phyloP scores from a whole-genome alignment of 2,329 filamentous ascomycete genomes.

The Teratosphaeria gauchensis region DNA sequence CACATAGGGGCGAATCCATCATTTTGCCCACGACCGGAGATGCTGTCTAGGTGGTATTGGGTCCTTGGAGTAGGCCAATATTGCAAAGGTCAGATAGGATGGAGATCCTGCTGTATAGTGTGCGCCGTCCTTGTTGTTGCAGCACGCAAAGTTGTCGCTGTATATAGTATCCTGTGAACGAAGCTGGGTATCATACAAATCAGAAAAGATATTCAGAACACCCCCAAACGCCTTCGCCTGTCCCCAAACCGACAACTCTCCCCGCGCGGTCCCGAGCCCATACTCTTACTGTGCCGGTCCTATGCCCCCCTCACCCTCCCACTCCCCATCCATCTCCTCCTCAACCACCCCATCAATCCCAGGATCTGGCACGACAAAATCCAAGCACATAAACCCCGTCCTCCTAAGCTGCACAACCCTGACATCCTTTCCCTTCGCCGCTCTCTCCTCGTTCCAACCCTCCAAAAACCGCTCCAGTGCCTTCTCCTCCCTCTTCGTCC shows the following conservation, averaged over 20 bases:
- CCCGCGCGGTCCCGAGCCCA: too few relatives aligned
- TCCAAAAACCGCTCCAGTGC: conserved; percentile 73
- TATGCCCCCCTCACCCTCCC: conserved; percentile 6
- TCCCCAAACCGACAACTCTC: too few relatives aligned
- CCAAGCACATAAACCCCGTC: conserved; percentile 80
- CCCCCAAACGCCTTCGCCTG: neutral
- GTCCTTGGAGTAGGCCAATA: too few relatives aligned
- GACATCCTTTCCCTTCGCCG: conserved; percentile 51
- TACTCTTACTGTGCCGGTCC: neutral
- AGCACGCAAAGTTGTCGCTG: too few relatives aligned
- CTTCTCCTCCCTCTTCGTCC: conserved; percentile 60
- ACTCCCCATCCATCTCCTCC: conserved; percentile 12
- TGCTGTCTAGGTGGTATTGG: too few relatives aligned
- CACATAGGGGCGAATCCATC: too few relatives aligned
- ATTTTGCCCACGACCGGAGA: too few relatives aligned
- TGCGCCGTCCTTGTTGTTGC: too few relatives aligned
- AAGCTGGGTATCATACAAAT: neutral
- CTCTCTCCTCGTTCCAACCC: conserved; percentile 66
- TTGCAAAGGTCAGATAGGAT: too few relatives aligned
- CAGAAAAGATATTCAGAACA: neutral
- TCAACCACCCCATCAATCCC: conserved; percentile 42
- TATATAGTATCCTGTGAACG: too few relatives aligned
- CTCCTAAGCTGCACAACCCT: conserved; percentile 68
- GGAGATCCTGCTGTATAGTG: too few relatives aligned
- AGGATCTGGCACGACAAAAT: conserved; percentile 73